phyloP scores from a whole-genome alignment of 257 asterid species.

The Nicotiana obtusifolia region DNA sequence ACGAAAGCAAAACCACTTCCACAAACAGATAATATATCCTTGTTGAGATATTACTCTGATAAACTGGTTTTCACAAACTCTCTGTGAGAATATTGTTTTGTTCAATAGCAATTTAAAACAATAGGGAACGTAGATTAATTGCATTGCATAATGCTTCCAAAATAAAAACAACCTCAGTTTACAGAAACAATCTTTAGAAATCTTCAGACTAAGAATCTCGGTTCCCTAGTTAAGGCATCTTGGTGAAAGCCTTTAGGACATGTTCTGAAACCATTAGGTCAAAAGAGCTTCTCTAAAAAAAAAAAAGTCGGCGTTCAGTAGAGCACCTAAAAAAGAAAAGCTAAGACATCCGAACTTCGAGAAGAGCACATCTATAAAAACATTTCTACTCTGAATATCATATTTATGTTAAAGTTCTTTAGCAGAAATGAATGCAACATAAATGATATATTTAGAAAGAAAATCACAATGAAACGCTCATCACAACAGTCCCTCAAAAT shows the following conservation, averaged over 20 bases:
- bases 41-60: background rate
- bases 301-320: too few species aligned
- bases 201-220: background rate
- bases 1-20: background rate
- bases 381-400: background rate
- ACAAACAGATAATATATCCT: background rate
- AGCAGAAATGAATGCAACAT: background rate
- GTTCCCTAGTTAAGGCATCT: background rate
- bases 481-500: background rate
- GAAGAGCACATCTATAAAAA: background rate
- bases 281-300: background rate
- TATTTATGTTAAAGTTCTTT: background rate
- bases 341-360: too few species aligned
- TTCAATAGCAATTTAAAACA: too few species aligned
- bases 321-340: too few species aligned
- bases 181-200: too few species aligned
- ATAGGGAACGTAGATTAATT: too few species aligned
- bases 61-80: background rate
- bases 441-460: background rate
- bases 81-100: background rate
- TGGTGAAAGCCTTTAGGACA: background rate
- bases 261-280: background rate
- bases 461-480: background rate
- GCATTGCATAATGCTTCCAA: too few species aligned
- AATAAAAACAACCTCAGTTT: too few species aligned